Conservation (phyloP, 768 basidiomycete genomes). For the Arthromyces matolae region DNA sequence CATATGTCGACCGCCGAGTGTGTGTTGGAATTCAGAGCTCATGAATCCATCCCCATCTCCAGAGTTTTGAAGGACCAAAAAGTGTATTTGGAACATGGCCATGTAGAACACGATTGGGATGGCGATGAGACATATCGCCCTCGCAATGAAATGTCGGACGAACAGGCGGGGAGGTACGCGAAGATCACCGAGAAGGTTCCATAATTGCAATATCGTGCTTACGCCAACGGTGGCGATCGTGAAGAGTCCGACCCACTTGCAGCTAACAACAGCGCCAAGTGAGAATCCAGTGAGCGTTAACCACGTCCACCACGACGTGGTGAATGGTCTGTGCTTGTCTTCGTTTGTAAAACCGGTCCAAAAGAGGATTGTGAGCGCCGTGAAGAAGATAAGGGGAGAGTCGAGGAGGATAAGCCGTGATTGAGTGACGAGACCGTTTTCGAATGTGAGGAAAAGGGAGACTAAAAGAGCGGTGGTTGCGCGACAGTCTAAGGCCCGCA, state of each 20-base stretch:
- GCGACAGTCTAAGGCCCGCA: constrained; percentile 89
- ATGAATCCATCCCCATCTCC: constrained; percentile 99
- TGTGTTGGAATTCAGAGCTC: constrained; percentile 99
- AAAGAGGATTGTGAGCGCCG: constrained; percentile 79
- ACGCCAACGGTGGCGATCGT: constrained; percentile 93
- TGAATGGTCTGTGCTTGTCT: constrained; percentile 81
- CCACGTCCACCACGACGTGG: constrained; percentile 89
- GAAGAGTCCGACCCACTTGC: constrained; percentile 99
- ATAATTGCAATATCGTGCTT: constrained; percentile 81
- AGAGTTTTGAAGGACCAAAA: constrained; percentile 79
- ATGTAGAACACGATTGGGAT: constrained; percentile 90
- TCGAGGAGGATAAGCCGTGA: constrained; percentile 97
- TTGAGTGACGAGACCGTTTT: constrained; percentile 94
- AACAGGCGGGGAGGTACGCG: constrained; percentile 73
- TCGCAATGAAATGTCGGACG: constrained; percentile 80
- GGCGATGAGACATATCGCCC: constrained; percentile 85
- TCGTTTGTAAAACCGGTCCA: constrained; percentile 93
- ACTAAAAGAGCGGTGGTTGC: constrained; percentile 90
- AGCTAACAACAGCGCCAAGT: constrained; percentile 88
- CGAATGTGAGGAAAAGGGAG: constrained; percentile 89
- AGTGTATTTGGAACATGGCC: constrained; percentile 95
- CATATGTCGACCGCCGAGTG: constrained; percentile 86
- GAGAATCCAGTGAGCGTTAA: constrained; percentile 82
- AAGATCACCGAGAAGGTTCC: constrained; percentile 85
- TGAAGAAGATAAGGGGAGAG: constrained; percentile 98